phyloP scores from a whole-genome alignment of 2,329 filamentous ascomycete genomes.

The Colletotrichum costaricense region DNA sequence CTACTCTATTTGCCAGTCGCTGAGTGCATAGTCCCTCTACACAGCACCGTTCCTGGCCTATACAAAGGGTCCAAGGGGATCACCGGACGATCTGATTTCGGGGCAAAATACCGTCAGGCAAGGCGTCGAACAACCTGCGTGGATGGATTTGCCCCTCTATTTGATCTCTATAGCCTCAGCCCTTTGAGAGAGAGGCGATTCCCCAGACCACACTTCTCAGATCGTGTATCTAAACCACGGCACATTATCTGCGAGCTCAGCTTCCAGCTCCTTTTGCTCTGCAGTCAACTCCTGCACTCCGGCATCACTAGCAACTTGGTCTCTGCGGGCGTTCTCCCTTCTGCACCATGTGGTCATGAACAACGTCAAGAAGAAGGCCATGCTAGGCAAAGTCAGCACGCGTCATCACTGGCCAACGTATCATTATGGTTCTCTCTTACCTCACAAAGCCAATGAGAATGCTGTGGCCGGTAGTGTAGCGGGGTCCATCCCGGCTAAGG shows the following conservation, averaged over 20 bases:
- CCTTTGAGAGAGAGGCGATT: too few species aligned
- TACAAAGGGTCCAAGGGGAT: not conserved
- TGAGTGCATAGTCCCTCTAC: not conserved
- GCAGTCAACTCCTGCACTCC: constrained; percentile 39
- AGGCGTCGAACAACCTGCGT: not conserved
- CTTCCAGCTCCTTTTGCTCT: constrained; percentile 44
- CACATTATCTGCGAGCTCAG: constrained; percentile 45
- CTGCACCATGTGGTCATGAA: constrained; percentile 47
- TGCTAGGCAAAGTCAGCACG: constrained; percentile 28
- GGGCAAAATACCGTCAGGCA: not conserved
- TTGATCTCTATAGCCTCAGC: not conserved
- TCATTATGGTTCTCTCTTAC: not conserved
- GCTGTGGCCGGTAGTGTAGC: constrained; percentile 57
- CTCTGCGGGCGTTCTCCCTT: constrained; percentile 45
- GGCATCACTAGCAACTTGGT: constrained; percentile 35
- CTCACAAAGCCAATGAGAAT: constrained; percentile 51
- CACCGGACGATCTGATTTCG: not conserved
- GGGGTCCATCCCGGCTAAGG: constrained; percentile 51
- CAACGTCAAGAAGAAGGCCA: constrained; percentile 46
- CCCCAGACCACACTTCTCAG: not conserved
- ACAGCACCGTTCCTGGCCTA: not conserved
- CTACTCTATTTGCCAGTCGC: not conserved
- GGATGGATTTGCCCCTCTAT: not conserved
- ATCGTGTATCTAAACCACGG: constrained; percentile 46
- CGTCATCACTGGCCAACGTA: constrained; percentile 10